phyloP scores from a whole-genome alignment of 1,284 basidiomycete species.

The Trametes polyzona region DNA sequence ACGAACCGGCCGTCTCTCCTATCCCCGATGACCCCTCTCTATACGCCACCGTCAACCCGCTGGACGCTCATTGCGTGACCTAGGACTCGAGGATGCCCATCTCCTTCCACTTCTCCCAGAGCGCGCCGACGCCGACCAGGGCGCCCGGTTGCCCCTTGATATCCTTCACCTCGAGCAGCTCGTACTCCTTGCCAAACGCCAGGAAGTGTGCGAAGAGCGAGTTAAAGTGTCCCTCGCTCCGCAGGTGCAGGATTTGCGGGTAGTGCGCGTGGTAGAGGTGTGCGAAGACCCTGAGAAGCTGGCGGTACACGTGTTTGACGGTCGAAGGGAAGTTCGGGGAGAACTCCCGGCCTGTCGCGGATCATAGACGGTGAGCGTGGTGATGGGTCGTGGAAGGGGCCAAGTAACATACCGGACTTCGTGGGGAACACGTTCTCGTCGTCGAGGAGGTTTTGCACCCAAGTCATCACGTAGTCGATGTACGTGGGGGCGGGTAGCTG shows the following conservation, averaged over 20 bases:
- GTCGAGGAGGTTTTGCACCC: constrained; percentile 93
- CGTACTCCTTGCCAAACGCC: constrained; percentile 92
- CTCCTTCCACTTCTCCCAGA: constrained; percentile 92
- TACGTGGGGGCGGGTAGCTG: constrained; percentile 95
- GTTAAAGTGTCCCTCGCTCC: constrained; percentile 96
- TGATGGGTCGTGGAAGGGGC: neutral
- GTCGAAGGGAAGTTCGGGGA: constrained; percentile 88
- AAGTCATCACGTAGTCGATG: constrained; percentile 99
- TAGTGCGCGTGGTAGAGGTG: constrained; percentile 98
- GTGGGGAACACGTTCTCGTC: constrained; percentile 96
- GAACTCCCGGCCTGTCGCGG: constrained; percentile 83
- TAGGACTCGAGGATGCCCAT: constrained; percentile 67
- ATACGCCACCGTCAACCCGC: neutral
- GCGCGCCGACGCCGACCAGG: constrained; percentile 76
- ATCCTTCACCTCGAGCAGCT: constrained; percentile 89
- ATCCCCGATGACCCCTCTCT: constrained; percentile 8
- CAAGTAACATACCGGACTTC: constrained; percentile 75
- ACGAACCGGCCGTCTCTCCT: constrained; percentile 31
- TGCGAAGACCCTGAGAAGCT: constrained; percentile 95
- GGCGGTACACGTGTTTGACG: constrained; percentile 96
- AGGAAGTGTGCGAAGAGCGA: constrained; percentile 98
- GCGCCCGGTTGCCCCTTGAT: constrained; percentile 72
- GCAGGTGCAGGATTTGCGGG: constrained; percentile 89
- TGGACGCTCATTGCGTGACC: neutral
- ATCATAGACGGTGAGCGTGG: neutral